A percentile compares a stretch with the other conserved stretches of the same genome.
Conservation (phyloP, 1,284 basidiomycete species). For the Moesziomyces sp. region DNA sequence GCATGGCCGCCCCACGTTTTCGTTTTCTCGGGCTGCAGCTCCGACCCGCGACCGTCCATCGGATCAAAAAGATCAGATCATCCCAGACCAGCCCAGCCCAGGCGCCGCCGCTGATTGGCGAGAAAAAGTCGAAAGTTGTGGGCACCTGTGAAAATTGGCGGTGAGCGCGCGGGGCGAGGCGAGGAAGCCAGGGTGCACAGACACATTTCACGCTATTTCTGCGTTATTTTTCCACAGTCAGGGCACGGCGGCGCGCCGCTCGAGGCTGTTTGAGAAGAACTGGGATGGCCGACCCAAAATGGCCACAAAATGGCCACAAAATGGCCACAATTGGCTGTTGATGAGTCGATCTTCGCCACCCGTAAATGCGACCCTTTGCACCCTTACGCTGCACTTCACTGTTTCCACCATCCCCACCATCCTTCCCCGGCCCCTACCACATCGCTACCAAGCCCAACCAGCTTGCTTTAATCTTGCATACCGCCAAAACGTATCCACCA, state of each 20-base stretch:
- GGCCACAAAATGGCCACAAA: constrained; percentile 1
- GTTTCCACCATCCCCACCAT: not conserved
- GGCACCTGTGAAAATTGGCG: not conserved
- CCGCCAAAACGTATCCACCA: constrained; percentile 4
- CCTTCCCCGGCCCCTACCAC: not conserved
- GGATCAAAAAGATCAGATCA: constrained; percentile 8
- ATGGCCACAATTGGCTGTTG: not conserved
- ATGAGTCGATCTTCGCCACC: not conserved
- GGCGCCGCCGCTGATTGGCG: constrained; percentile 8
- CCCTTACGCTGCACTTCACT: not conserved
- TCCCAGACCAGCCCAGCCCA: not conserved
- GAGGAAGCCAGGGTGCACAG: not conserved
- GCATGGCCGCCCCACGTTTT: constrained; percentile 7
- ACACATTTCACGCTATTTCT: no score
- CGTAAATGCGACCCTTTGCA: constrained; percentile 4
- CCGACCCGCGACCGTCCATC: not conserved
- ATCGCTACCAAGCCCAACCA: not conserved
- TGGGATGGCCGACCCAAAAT: constrained; percentile 14
- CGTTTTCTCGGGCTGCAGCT: not conserved
- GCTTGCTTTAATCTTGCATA: not conserved
- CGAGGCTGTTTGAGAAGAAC: not conserved
- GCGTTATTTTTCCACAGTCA: no score
- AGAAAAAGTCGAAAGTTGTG: not conserved
- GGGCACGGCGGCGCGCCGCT: no score
- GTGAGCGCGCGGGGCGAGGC: no score